Evolutionary conservation across 208 protist genomes (phyloP).

Genomic region (Leishmania martiniquensis): DNA sequence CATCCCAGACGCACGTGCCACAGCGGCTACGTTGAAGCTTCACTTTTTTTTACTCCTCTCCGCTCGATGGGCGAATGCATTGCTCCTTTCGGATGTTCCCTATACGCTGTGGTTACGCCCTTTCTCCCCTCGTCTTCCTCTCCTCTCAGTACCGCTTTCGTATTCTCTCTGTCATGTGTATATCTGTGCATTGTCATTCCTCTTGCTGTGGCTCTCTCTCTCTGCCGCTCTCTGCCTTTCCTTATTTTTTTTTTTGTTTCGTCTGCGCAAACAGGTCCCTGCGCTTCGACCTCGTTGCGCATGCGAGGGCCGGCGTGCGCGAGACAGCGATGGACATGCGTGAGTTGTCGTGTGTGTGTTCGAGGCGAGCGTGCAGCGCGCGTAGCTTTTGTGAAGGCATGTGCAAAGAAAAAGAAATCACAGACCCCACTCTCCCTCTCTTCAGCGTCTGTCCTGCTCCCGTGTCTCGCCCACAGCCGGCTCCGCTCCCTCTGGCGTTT

Average conservation of each 20-base stretch:
- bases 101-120: not conserved
- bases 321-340: no score
- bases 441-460: no score
- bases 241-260: not conserved
- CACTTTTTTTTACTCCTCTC: slow-evolving; percentile 5
- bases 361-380: not conserved
- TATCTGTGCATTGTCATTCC: not conserved
- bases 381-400: no score
- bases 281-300: no score
- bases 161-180: not conserved
- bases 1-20: not conserved
- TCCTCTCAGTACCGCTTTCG: not conserved
- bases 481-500: no score
- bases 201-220: not conserved
- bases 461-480: no score
- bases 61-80: not conserved
- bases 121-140: not conserved
- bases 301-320: no score
- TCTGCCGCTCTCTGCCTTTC: not conserved
- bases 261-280: not conserved
- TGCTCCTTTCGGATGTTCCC: not conserved
- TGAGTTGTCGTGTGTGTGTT: no score
- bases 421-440: no score
- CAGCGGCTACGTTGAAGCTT: not conserved
- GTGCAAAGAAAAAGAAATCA: no score